A percentile compares a stretch with the other conserved stretches of the same genome.
phyloP scores from a whole-genome alignment of 192 early-diverging fungal genomes.

The Geranomyces variabilis region DNA sequence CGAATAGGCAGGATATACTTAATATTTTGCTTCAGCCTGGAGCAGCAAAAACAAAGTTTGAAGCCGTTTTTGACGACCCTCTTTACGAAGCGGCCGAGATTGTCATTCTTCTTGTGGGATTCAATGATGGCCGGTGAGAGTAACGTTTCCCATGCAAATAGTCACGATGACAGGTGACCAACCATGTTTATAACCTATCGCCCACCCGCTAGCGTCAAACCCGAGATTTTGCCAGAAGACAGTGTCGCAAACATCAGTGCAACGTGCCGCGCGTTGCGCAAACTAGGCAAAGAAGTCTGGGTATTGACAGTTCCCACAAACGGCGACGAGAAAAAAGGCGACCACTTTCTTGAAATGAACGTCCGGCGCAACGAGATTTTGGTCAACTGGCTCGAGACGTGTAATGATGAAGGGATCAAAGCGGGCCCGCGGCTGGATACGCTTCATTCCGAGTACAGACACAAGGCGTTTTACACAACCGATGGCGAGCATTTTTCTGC shows the following conservation, averaged over 20 bases:
- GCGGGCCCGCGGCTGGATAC: slow-evolving; percentile 36
- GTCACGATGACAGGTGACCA: too few species aligned
- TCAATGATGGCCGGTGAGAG: slow-evolving; percentile 42
- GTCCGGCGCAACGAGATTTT: slow-evolving; percentile 34
- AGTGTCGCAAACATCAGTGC: slow-evolving; percentile 45
- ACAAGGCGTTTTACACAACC: slow-evolving; percentile 9
- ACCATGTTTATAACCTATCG: too few species aligned
- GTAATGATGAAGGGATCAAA: slow-evolving; percentile 27
- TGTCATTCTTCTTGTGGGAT: slow-evolving; percentile 49
- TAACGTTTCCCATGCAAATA: too few species aligned
- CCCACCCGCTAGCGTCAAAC: not conserved
- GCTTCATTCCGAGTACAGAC: slow-evolving; percentile 23
- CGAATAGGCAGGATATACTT: too few species aligned
- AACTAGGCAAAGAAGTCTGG: slow-evolving; percentile 45
- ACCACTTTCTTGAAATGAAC: slow-evolving; percentile 27
- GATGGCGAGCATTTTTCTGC: slow-evolving; percentile 29
- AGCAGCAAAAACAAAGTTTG: slow-evolving; percentile 25
- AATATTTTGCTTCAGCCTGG: not conserved
- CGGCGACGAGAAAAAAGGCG: slow-evolving; percentile 27
- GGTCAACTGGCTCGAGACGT: slow-evolving; percentile 33
- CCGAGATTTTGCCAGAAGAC: slow-evolving; percentile 28
- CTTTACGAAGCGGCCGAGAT: slow-evolving; percentile 38
- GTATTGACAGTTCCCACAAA: slow-evolving; percentile 40
- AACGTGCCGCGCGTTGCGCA: slow-evolving; percentile 33
- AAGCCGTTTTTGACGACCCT: slow-evolving; percentile 33